phyloP scores from a whole-genome alignment of 2,329 filamentous ascomycete genomes.

The Colletotrichum somersetense region DNA sequence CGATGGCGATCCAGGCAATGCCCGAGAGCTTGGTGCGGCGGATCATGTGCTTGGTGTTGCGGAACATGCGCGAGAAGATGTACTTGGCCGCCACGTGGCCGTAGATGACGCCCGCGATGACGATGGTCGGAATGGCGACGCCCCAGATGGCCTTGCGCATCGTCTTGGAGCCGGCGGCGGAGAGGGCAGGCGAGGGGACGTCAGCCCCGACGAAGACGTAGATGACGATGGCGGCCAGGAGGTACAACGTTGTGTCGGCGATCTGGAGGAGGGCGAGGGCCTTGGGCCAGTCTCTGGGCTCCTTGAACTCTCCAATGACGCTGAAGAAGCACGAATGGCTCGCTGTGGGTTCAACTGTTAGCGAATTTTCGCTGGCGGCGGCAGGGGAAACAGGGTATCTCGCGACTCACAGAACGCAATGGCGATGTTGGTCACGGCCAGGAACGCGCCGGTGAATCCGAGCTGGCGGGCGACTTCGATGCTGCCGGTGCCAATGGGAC shows the following conservation, averaged over 20 bases:
- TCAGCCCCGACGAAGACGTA: conserved; percentile 74
- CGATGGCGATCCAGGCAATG: conserved; percentile 70
- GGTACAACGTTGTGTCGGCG: conserved; percentile 71
- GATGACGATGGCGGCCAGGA: conserved; percentile 73
- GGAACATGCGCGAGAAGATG: conserved; percentile 73
- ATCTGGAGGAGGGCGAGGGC: conserved; percentile 62
- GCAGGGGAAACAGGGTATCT: conserved; percentile 10
- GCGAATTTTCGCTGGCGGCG: background rate
- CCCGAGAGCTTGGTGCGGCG: conserved; percentile 64
- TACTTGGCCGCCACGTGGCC: conserved; percentile 76
- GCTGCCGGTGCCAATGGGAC: conserved; percentile 52
- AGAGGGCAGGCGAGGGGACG: conserved; percentile 75
- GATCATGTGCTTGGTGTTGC: conserved; percentile 67
- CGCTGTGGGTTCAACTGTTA: conserved; percentile 39
- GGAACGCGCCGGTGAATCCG: conserved; percentile 65
- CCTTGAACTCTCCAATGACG: conserved; percentile 73
- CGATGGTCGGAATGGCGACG: conserved; percentile 76
- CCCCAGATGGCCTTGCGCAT: conserved; percentile 76
- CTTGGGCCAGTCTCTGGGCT: conserved; percentile 71
- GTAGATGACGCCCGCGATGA: conserved; percentile 79
- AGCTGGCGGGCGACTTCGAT: conserved; percentile 54
- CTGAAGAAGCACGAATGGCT: conserved; percentile 78
- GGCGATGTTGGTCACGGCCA: conserved; percentile 73
- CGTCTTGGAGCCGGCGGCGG: conserved; percentile 64
- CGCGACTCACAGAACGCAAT: conserved; percentile 67